Evolutionary conservation across 257 asterid species (phyloP).

Genomic region (Scutellaria baicalensis): DNA sequence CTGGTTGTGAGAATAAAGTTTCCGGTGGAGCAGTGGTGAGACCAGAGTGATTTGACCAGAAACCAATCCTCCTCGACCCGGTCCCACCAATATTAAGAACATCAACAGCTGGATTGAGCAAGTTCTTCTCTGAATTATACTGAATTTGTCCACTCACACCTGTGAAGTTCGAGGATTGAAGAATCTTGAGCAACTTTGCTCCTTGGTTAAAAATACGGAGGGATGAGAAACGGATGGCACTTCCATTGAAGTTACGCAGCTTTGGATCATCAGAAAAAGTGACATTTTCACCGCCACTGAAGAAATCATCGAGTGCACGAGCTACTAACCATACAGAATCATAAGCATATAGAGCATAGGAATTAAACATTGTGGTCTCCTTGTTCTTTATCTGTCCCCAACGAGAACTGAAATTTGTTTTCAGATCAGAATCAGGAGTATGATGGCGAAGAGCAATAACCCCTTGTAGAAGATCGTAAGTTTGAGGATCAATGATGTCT

Average conservation of each 20-base stretch:
- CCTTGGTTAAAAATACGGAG: slow-evolving; percentile 63
- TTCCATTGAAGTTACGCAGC: slow-evolving; percentile 27
- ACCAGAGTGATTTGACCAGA: slow-evolving; percentile 64
- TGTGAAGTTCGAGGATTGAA: slow-evolving; percentile 37
- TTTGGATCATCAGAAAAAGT: slow-evolving; percentile 54
- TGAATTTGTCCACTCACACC: slow-evolving; percentile 46
- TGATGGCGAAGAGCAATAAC: slow-evolving; percentile 59
- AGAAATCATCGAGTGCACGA: slow-evolving; percentile 50
- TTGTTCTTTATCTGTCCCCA: slow-evolving; percentile 35
- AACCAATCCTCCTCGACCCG: slow-evolving; percentile 50
- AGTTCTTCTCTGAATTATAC: slow-evolving; percentile 47
- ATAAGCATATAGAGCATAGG: slow-evolving; percentile 65
- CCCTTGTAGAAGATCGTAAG: slow-evolving; percentile 50
- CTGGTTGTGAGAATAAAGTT: slow-evolving; percentile 27
- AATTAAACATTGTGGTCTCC: slow-evolving; percentile 28
- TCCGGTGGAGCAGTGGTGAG: slow-evolving; percentile 50
- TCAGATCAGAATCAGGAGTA: slow-evolving; percentile 47
- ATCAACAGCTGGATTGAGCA: slow-evolving; percentile 52
- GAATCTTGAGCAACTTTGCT: slow-evolving; percentile 36
- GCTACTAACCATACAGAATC: slow-evolving; percentile 70
- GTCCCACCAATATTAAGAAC: slow-evolving; percentile 59
- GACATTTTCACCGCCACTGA: slow-evolving; percentile 26
- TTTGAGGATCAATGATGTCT: slow-evolving; percentile 31
- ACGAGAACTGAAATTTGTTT: slow-evolving; percentile 29
- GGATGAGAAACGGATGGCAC: slow-evolving; percentile 26